phyloP scores from a whole-genome alignment of 768 basidiomycete genomes.

The Tricholoma furcatifolium region DNA sequence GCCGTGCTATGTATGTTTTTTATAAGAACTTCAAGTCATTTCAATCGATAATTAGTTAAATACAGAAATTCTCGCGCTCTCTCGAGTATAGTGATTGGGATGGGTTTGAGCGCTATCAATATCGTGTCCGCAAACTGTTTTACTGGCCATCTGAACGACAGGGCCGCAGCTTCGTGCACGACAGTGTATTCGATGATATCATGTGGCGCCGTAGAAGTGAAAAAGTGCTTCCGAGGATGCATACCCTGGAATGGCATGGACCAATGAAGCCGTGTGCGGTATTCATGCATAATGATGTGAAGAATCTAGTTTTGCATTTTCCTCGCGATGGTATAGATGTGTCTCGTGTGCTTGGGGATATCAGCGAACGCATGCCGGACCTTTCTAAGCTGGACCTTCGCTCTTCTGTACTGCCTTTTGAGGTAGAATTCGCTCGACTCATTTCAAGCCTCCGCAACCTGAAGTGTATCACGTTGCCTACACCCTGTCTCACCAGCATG shows the following conservation, averaged over 20 bases:
- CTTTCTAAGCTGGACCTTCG: constrained; percentile 48
- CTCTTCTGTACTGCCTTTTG: constrained; percentile 40
- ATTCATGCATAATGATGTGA: no score
- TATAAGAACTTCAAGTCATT: constrained; percentile 5
- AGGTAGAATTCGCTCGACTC: constrained; percentile 18
- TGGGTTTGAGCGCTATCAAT: no score
- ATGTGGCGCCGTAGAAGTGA: constrained; percentile 53
- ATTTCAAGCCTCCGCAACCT: constrained; percentile 36
- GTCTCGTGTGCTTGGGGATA: constrained; percentile 29
- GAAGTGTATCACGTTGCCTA: constrained; percentile 47
- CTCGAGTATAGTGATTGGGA: constrained; percentile 53
- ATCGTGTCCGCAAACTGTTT: no score
- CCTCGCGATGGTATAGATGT: constrained; percentile 6
- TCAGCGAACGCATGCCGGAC: constrained; percentile 50
- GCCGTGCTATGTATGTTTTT: no score
- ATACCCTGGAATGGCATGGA: constrained; percentile 46
- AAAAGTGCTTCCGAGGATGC: constrained; percentile 54
- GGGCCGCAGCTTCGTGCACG: constrained; percentile 9
- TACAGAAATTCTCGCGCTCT: constrained; percentile 38
- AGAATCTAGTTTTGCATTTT: constrained; percentile 31
- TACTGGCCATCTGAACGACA: constrained; percentile 19
- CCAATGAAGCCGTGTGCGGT: constrained; percentile 30
- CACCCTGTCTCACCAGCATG: constrained; percentile 46
- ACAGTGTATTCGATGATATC: constrained; percentile 50
- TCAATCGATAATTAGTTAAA: not conserved